Conservation (phyloP, 352 stramenopile genomes). For the Phytopythium cucurbitacearum region DNA sequence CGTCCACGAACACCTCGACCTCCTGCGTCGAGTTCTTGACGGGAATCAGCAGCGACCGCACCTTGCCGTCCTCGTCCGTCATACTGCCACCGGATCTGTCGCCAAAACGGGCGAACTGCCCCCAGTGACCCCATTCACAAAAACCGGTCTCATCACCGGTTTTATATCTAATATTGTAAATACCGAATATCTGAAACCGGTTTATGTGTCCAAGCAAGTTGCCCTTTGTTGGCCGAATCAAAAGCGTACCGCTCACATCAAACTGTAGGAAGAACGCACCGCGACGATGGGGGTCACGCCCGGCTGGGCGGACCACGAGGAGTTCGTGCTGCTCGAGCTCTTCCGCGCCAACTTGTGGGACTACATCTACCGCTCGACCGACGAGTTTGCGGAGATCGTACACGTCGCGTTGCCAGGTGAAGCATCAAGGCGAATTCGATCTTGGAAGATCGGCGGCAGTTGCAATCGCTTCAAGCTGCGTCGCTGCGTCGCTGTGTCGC, state of each 20-base stretch:
- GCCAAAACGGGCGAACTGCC: too few relatives aligned
- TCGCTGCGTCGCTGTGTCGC: background rate
- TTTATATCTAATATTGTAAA: slow-evolving; percentile 2
- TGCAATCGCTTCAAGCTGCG: slow-evolving; percentile 5
- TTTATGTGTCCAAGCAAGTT: too few relatives aligned
- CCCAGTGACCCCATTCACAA: too few relatives aligned
- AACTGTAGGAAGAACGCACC: slow-evolving; percentile 3
- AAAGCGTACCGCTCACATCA: background rate
- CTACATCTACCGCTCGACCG: slow-evolving; percentile 58
- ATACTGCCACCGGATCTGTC: slow-evolving; percentile 5
- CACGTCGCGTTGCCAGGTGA: slow-evolving; percentile 35
- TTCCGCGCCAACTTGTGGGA: slow-evolving; percentile 47
- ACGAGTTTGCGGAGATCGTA: slow-evolving; percentile 36
- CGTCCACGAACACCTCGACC: slow-evolving; percentile 89
- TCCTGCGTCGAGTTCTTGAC: slow-evolving; percentile 88
- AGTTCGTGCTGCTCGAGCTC: slow-evolving; percentile 42
- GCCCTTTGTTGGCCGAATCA: too few relatives aligned
- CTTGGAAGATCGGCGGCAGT: slow-evolving; percentile 1
- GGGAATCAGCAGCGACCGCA: slow-evolving; percentile 83
- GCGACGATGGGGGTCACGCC: slow-evolving; percentile 23
- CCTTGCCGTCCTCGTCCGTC: slow-evolving; percentile 33
- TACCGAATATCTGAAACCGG: slow-evolving; percentile 1
- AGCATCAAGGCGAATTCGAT: background rate
- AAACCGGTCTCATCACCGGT: slow-evolving; percentile 2
- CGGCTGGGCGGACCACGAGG: slow-evolving; percentile 49